These are phyloP conservation scores for Cucurbitaria berberidis DNA, from an alignment of 2,329 filamentous ascomycete species.

Conservation along the genomic window DNA sequence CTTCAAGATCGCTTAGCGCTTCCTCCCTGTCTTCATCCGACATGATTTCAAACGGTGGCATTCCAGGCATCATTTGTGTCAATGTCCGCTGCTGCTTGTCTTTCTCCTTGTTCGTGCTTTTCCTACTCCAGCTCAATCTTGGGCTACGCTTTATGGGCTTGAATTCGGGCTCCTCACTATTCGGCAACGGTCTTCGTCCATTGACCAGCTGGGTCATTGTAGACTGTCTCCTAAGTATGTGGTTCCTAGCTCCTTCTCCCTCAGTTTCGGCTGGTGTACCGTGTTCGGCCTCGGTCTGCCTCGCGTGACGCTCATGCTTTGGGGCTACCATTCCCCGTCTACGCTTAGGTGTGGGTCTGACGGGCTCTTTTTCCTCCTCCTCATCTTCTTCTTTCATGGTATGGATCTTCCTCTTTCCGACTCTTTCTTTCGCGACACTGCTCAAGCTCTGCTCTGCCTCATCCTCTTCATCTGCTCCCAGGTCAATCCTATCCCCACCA, in stretches of 20 bases:
- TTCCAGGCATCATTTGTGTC: constrained; percentile 44
- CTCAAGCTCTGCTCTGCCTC: constrained; percentile 1
- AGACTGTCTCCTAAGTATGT: constrained; percentile 37
- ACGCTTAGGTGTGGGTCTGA: constrained; percentile 24
- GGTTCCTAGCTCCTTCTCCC: constrained; percentile 2
- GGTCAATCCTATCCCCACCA: neutral
- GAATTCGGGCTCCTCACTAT: constrained; percentile 30
- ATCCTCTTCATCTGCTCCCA: neutral
- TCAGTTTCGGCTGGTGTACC: constrained; percentile 2
- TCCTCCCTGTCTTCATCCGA: constrained; percentile 30
- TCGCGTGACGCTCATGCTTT: constrained; percentile 8
- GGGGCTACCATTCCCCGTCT: constrained; percentile 13
- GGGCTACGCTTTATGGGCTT: constrained; percentile 25
- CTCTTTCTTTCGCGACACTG: constrained; percentile 6
- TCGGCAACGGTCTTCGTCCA: constrained; percentile 29
- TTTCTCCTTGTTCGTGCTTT: constrained; percentile 14
- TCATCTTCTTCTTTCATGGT: constrained; percentile 6
- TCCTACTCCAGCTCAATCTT: constrained; percentile 30
- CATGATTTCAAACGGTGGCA: constrained; percentile 20
- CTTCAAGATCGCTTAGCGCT: constrained; percentile 21
- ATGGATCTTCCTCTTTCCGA: constrained; percentile 26
- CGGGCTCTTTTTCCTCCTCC: constrained; percentile 10
- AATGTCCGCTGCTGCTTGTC: constrained; percentile 39
- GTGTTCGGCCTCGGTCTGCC: constrained; percentile 4
- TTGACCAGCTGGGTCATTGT: constrained; percentile 45